Conservation (phyloP, 2,329 filamentous ascomycete genomes). For the Zymoseptoria crescenta region DNA sequence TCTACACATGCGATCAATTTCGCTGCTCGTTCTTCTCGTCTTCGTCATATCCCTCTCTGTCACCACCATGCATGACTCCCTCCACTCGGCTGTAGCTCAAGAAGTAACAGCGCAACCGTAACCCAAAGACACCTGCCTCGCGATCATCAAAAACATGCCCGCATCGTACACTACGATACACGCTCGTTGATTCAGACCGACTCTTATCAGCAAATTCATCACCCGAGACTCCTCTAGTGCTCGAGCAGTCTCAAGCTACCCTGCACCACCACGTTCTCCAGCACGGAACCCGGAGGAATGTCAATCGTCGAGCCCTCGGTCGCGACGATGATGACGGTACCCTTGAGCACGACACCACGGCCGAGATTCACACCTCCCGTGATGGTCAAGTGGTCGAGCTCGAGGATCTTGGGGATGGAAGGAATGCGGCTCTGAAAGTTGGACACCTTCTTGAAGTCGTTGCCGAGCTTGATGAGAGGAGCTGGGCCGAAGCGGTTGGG, state of each 20-base stretch:
- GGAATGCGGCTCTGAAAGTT: constrained; percentile 86
- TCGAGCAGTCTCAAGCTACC: constrained; percentile 74
- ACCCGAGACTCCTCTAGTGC: constrained; percentile 43
- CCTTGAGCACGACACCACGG: constrained; percentile 91
- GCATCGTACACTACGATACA: no score
- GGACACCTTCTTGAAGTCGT: constrained; percentile 99
- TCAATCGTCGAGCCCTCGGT: constrained; percentile 98
- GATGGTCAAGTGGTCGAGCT: constrained; percentile 92
- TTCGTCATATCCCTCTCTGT: no score
- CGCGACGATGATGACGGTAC: constrained; percentile 96
- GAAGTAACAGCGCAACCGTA: no score
- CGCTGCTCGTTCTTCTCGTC: no score
- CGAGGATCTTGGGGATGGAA: constrained; percentile 82
- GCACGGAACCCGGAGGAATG: constrained; percentile 87
- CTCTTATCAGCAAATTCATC: background rate
- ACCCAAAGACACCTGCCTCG: no score
- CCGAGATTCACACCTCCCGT: constrained; percentile 96
- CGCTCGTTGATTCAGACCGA: no score
- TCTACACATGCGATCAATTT: no score
- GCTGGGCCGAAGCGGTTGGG: constrained; percentile 92
- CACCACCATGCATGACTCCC: no score
- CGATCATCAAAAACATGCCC: no score
- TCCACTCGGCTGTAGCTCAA: no score
- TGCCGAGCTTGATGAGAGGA: constrained; percentile 95
- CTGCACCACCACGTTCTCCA: constrained; percentile 98